These are phyloP conservation scores for Dendrothele bispora DNA, from an alignment of 768 basidiomycete species.

Conservation along the genomic window DNA sequence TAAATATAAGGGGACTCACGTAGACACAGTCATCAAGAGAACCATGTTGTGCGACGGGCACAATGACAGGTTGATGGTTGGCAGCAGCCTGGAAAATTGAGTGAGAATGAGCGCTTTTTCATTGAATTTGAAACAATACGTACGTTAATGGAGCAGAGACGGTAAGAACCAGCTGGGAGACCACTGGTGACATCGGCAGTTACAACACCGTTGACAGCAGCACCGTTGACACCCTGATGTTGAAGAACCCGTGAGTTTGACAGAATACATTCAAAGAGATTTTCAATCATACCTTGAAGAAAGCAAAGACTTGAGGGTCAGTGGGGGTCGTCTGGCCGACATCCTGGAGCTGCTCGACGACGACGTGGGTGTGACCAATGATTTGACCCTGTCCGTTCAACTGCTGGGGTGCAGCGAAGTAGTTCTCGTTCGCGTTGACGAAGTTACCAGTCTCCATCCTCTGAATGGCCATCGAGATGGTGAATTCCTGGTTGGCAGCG, in stretches of 20 bases:
- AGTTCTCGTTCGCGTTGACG: constrained; percentile 52
- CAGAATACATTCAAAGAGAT: not conserved
- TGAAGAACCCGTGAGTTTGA: constrained; percentile 34
- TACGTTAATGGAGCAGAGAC: constrained; percentile 53
- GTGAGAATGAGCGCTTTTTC: not conserved
- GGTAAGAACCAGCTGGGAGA: constrained; percentile 59
- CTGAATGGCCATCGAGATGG: constrained; percentile 46
- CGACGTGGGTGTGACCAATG: constrained; percentile 59
- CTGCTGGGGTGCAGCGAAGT: constrained; percentile 59
- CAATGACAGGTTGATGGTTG: constrained; percentile 61
- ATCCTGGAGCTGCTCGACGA: constrained; percentile 47
- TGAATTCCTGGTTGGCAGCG: constrained; percentile 47
- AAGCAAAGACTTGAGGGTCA: constrained; percentile 52
- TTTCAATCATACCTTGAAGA: constrained; percentile 44
- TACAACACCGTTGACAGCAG: constrained; percentile 28
- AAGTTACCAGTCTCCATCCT: constrained; percentile 54
- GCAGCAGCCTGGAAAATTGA: constrained; percentile 32
- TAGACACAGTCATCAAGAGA: constrained; percentile 60
- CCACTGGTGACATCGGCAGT: constrained; percentile 52
- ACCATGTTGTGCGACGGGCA: constrained; percentile 62
- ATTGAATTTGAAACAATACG: not conserved
- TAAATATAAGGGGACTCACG: constrained; percentile 33
- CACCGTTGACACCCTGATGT: constrained; percentile 33
- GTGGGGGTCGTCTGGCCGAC: constrained; percentile 44
- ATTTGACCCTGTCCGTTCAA: constrained; percentile 51